Evolutionary conservation across 1,139 yeast genomes (phyloP).

Genomic region (Suhomyces yuchorum): DNA sequence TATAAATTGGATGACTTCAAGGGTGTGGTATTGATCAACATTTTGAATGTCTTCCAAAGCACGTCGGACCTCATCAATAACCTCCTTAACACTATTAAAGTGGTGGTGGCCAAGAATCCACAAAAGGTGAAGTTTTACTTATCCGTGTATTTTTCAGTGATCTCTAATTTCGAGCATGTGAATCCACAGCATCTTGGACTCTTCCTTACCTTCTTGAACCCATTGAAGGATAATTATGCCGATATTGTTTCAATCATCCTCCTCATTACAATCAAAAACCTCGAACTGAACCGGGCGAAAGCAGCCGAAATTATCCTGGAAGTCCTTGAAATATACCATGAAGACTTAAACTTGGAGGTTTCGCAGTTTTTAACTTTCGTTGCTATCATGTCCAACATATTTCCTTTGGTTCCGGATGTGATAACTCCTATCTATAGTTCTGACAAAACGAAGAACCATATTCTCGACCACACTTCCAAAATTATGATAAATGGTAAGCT

Average conservation of each 20-base stretch:
- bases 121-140: constrained; percentile 17
- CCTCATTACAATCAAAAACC: constrained; percentile 28
- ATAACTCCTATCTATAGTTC: constrained; percentile 25
- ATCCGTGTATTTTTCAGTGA: constrained; percentile 22
- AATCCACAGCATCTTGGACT: constrained; percentile 29
- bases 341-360: constrained; percentile 19
- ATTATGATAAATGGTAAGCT: constrained; percentile 10
- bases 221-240: constrained; percentile 16
- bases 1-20: constrained; percentile 21
- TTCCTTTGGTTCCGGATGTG: constrained; percentile 30
- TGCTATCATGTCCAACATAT: constrained; percentile 25
- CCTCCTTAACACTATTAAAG: constrained; percentile 7
- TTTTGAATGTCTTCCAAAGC: constrained; percentile 8
- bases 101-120: not conserved
- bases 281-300: constrained; percentile 20
- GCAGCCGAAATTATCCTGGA: constrained; percentile 24
- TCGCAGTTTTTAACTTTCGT: constrained; percentile 26
- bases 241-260: constrained; percentile 24
- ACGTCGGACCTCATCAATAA: constrained; percentile 11
- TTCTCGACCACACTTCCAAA: constrained; percentile 19
- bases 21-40: constrained; percentile 8
- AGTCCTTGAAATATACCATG: constrained; percentile 28
- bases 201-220: constrained; percentile 26
- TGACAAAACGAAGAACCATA: constrained; percentile 22
- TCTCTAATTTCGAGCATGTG: constrained; percentile 23